These are phyloP conservation scores for Pseudozyma pruni DNA, from an alignment of 1,284 basidiomycete species.

Conservation along the genomic window DNA sequence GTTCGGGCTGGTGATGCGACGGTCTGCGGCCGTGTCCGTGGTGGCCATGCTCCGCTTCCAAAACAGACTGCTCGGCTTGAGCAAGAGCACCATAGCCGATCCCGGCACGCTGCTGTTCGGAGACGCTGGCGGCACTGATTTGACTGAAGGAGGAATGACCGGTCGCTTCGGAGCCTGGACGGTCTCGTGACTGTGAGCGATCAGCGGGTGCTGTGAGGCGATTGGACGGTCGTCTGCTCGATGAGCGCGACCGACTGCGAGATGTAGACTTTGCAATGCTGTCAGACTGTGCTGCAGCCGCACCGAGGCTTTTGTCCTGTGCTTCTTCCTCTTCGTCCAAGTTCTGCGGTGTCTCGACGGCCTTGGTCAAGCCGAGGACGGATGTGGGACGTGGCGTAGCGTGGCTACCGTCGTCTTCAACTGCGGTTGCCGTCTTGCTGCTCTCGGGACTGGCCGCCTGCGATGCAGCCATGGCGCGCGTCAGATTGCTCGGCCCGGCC, in stretches of 20 bases:
- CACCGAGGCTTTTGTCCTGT: constrained; percentile 19
- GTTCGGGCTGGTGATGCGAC: constrained; percentile 34
- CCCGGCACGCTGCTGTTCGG: constrained; percentile 37
- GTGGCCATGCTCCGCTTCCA: constrained; percentile 23
- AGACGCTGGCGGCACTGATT: constrained; percentile 10
- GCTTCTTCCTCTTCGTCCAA: constrained; percentile 9
- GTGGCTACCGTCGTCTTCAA: constrained; percentile 42
- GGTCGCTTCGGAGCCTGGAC: constrained; percentile 25
- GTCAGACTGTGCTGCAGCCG: not conserved
- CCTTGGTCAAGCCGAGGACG: constrained; percentile 29
- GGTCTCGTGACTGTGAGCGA: constrained; percentile 24
- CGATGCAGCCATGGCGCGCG: constrained; percentile 36
- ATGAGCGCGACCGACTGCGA: constrained; percentile 28
- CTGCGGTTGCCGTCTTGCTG: constrained; percentile 10
- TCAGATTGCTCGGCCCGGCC: constrained; percentile 48
- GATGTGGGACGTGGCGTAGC: constrained; percentile 34
- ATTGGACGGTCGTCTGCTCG: constrained; percentile 6
- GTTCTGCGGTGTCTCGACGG: constrained; percentile 23
- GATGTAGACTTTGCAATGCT: not conserved
- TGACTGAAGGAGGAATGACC: constrained; percentile 38
- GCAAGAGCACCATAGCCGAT: constrained; percentile 58
- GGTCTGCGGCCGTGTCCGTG: constrained; percentile 15
- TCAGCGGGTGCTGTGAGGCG: constrained; percentile 11
- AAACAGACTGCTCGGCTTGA: constrained; percentile 49
- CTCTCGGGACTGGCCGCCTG: constrained; percentile 31